Conservation (phyloP, 331 rosid species). For the Quercus lobata region DNA sequence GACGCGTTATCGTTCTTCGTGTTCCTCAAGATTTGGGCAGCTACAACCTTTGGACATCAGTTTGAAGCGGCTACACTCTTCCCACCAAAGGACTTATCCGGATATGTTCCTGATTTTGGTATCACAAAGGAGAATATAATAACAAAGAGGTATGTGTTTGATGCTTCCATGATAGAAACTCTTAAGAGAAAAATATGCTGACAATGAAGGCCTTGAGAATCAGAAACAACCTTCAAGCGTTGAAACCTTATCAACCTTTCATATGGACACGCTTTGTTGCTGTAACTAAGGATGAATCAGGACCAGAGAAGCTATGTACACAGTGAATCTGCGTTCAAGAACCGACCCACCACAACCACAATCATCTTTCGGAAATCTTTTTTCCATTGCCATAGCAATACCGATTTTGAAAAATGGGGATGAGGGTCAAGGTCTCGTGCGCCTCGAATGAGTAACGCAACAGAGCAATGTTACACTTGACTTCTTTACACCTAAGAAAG, state of each 20-base stretch:
- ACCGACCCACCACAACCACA: no score
- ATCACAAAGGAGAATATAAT: constrained; percentile 22
- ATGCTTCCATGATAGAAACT: constrained; percentile 15
- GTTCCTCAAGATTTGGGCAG: constrained; percentile 34
- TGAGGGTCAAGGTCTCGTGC: no score
- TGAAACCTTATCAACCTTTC: background rate
- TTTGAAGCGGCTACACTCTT: constrained; percentile 37
- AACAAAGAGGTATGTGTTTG: constrained; percentile 2
- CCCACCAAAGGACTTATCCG: constrained; percentile 18
- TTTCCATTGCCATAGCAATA: background rate
- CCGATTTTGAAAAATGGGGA: no score
- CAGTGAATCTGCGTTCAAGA: no score
- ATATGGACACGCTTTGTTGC: no score
- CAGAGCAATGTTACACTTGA: no score
- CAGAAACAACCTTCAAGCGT: constrained; percentile 31
- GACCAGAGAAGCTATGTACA: no score
- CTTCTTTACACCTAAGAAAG: no score
- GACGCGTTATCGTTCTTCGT: constrained; percentile 41
- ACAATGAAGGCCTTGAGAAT: no score
- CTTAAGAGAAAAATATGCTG: constrained; percentile 16
- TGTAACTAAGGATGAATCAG: no score
- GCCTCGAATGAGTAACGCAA: no score
- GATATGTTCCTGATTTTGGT: constrained; percentile 9
- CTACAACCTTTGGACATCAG: background rate
- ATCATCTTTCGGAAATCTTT: no score